Conservation (phyloP, 2,329 filamentous ascomycete species). For the Harringtonia aguacate region DNA sequence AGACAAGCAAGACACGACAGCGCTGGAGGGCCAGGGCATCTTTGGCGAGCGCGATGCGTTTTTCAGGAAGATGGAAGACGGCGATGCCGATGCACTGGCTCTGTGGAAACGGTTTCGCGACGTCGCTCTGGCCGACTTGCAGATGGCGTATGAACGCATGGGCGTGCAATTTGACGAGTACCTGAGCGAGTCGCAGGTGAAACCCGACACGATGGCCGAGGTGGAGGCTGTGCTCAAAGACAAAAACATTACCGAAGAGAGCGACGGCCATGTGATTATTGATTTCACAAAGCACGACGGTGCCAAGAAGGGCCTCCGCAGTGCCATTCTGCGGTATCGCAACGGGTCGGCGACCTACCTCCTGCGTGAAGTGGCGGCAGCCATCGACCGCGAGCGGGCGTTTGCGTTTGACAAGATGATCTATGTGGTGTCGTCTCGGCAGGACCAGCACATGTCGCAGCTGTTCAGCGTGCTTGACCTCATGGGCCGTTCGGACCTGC, state of each 20-base stretch:
- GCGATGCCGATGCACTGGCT: constrained; percentile 42
- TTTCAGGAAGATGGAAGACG: constrained; percentile 51
- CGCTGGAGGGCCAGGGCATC: constrained; percentile 31
- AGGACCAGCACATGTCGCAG: constrained; percentile 24
- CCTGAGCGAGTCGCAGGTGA: constrained; percentile 55
- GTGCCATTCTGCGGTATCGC: constrained; percentile 54
- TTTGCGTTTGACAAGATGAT: constrained; percentile 27
- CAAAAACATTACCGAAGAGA: constrained; percentile 50
- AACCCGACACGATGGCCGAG: constrained; percentile 38
- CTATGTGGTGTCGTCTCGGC: constrained; percentile 26
- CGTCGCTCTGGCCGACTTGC: constrained; percentile 47
- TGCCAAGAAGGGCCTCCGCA: constrained; percentile 49
- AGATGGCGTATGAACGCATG: constrained; percentile 46
- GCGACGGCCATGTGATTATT: constrained; percentile 56
- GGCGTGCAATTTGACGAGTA: constrained; percentile 54
- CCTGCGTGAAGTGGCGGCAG: constrained; percentile 58
- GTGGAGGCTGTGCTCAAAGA: constrained; percentile 49
- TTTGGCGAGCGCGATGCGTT: constrained; percentile 47
- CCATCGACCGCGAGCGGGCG: constrained; percentile 49
- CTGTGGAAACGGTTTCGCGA: constrained; percentile 49
- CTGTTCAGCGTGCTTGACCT: constrained; percentile 23
- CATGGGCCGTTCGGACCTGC: constrained; percentile 22
- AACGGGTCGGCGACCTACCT: constrained; percentile 56
- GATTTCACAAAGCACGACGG: constrained; percentile 58
- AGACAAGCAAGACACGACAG: constrained; percentile 30